Percentiles rank a stretch among this genome's conserved stretches.
Conservation (phyloP, 768 basidiomycete species). For the Tulasnella sp. region DNA sequence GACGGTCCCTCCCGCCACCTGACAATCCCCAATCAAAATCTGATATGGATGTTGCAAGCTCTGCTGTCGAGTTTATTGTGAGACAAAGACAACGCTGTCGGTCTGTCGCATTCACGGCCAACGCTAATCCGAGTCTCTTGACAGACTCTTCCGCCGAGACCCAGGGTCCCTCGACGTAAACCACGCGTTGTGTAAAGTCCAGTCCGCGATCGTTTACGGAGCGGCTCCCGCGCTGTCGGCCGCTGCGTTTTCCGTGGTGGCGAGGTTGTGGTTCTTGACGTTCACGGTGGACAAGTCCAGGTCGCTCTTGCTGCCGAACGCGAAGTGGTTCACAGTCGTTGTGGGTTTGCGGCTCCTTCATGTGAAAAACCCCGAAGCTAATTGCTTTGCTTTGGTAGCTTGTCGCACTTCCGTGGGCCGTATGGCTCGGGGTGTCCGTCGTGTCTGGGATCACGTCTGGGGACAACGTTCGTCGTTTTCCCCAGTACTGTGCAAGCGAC, state of each 20-base stretch:
- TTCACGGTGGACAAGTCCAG: background rate
- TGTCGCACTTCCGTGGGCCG: background rate
- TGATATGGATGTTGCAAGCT: background rate
- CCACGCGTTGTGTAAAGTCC: background rate
- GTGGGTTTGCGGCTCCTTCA: background rate
- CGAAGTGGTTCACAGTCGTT: background rate
- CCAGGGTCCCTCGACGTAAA: background rate
- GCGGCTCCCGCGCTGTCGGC: background rate
- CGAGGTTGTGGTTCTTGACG: slow-evolving; percentile 1
- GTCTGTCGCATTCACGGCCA: background rate
- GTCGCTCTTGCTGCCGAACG: background rate
- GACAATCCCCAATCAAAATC: background rate
- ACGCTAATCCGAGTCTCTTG: background rate
- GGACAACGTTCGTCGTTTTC: background rate
- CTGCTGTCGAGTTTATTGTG: background rate
- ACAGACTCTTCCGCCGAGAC: background rate
- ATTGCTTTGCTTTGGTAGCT: background rate
- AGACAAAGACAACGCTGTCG: background rate
- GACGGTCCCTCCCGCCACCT: background rate
- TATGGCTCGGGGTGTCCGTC: slow-evolving; percentile 1
- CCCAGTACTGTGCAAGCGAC: slow-evolving; percentile 2
- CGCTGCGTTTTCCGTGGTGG: background rate
- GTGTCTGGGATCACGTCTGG: background rate
- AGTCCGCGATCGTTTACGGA: slow-evolving; percentile 4
- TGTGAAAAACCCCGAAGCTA: background rate